Evolutionary conservation across 2,329 filamentous ascomycete genomes (phyloP).

Genomic region (Exophiala alcalophila): DNA sequence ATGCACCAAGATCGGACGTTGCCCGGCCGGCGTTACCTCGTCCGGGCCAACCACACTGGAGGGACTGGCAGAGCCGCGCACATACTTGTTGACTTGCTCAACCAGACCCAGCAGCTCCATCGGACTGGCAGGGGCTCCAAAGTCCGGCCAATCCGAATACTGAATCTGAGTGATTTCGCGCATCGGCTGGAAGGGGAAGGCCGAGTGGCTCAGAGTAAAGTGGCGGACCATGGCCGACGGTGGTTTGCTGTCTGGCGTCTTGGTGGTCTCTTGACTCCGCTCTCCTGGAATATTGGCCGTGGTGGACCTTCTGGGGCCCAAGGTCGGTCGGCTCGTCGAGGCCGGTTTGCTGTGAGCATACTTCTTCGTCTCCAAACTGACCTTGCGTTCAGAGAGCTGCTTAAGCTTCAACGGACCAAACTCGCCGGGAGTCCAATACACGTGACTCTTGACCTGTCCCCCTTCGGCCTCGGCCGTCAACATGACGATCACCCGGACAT

Average conservation of each 20-base stretch:
- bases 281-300: slow-evolving; percentile 31
- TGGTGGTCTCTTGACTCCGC: slow-evolving; percentile 31
- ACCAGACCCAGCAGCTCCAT: slow-evolving; percentile 81
- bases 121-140: slow-evolving; percentile 86
- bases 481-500: slow-evolving; percentile 93
- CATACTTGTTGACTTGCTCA: slow-evolving; percentile 75
- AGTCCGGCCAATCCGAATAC: slow-evolving; percentile 96
- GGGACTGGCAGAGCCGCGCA: slow-evolving; percentile 39
- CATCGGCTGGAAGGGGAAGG: slow-evolving; percentile 77
- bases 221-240: slow-evolving; percentile 82
- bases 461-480: slow-evolving; percentile 91
- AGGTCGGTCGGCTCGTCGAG: slow-evolving; percentile 39
- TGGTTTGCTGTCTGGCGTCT: slow-evolving; percentile 47
- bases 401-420: slow-evolving; percentile 77
- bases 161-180: slow-evolving; percentile 93
- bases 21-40: slow-evolving; percentile 55
- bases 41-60: slow-evolving; percentile 48
- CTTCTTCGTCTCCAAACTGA: slow-evolving; percentile 65
- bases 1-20: slow-evolving; percentile 81
- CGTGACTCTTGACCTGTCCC: slow-evolving; percentile 89
- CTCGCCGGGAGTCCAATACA: slow-evolving; percentile 79
- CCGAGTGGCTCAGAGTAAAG: slow-evolving; percentile 74
- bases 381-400: slow-evolving; percentile 74
- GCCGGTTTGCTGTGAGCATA: slow-evolving; percentile 43
- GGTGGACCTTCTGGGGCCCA: slow-evolving; percentile 38